These are phyloP conservation scores for Akanthomyces muscarius DNA, from an alignment of 2,329 filamentous ascomycete genomes.

Conservation along the genomic window DNA sequence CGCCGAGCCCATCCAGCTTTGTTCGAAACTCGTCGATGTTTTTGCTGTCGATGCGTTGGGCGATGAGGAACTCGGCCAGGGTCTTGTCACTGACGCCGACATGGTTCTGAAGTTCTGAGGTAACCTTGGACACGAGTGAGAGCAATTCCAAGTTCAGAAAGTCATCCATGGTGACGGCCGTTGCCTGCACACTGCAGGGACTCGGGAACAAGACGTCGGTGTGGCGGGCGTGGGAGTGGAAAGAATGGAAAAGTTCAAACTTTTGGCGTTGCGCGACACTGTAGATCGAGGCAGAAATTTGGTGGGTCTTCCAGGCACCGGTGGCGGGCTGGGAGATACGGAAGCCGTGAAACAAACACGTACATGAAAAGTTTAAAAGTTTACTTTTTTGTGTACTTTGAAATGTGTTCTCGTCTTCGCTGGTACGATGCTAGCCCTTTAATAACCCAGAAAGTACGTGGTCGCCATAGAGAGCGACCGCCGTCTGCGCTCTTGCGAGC, in stretches of 20 bases:
- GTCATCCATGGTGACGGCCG: constrained; percentile 67
- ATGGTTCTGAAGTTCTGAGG: constrained; percentile 91
- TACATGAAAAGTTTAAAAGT: too few species aligned
- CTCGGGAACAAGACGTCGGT: constrained; percentile 1
- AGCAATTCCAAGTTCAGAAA: constrained; percentile 87
- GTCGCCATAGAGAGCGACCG: too few species aligned
- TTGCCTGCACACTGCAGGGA: constrained; percentile 12
- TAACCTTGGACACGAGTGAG: constrained; percentile 91
- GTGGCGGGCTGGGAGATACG: not conserved
- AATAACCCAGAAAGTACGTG: too few species aligned
- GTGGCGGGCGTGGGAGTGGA: not conserved
- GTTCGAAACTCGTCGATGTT: constrained; percentile 70
- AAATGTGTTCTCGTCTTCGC: too few species aligned
- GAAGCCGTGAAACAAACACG: too few species aligned
- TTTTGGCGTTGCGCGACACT: constrained; percentile 1
- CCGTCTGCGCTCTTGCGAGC: too few species aligned
- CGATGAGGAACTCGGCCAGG: constrained; percentile 93
- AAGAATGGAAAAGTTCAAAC: not conserved
- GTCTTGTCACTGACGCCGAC: constrained; percentile 90
- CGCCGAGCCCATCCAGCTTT: constrained; percentile 70
- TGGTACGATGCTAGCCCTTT: too few species aligned
- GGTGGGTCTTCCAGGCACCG: constrained; percentile 14
- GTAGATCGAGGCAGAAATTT: not conserved
- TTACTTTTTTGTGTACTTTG: too few species aligned
- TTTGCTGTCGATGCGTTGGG: constrained; percentile 73